phyloP scores from a whole-genome alignment of 1,284 basidiomycete species.

The Fomitopsis palustris region DNA sequence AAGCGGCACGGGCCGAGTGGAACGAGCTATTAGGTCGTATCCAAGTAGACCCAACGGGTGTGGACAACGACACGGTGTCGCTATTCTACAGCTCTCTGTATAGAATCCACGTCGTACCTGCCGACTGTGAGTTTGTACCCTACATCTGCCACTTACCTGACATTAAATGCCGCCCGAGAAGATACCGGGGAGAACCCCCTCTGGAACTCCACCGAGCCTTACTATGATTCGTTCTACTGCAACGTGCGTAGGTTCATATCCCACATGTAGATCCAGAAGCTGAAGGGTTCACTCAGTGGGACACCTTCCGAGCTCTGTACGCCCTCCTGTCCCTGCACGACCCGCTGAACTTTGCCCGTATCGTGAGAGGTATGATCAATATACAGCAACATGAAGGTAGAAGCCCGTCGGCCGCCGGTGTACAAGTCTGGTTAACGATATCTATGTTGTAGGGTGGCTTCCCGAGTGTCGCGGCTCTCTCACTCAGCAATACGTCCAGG shows the following conservation, averaged over 20 bases:
- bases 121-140: constrained; percentile 44
- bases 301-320: constrained; percentile 59
- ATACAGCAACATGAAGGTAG: constrained; percentile 64
- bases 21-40: constrained; percentile 52
- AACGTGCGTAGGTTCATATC: constrained; percentile 38
- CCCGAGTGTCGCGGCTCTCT: constrained; percentile 60
- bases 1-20: constrained; percentile 46
- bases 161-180: constrained; percentile 18
- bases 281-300: constrained; percentile 42
- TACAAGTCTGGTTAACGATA: background rate
- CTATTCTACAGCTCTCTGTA: constrained; percentile 66
- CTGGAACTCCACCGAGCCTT: constrained; percentile 63
- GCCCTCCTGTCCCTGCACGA: constrained; percentile 61
- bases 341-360: constrained; percentile 49
- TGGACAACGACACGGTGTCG: constrained; percentile 44
- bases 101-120: constrained; percentile 62
- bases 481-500: constrained; percentile 50
- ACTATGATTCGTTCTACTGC: constrained; percentile 68
- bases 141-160: too few species aligned
- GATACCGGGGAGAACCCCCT: constrained; percentile 69
- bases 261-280: background rate
- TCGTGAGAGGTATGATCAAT: constrained; percentile 61
- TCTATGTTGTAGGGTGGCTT: constrained; percentile 44
- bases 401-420: background rate
- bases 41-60: constrained; percentile 47